Percentiles rank a stretch among this genome's conserved stretches.
These are phyloP conservation scores for Suillus subaureus DNA, from an alignment of 768 basidiomycete genomes.

Conservation along the genomic window DNA sequence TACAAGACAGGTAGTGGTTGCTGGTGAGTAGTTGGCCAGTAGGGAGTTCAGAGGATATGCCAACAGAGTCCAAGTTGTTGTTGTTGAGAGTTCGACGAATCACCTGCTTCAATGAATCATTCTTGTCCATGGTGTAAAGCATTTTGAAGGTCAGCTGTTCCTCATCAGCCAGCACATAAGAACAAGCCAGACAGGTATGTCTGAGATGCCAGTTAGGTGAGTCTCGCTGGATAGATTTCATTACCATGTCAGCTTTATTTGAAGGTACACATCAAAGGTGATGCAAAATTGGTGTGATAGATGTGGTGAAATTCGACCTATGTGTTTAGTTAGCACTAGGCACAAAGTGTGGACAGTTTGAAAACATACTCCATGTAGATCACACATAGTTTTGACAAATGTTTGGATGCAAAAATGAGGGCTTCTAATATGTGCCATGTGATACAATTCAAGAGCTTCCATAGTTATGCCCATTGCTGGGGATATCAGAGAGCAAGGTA, in stretches of 20 bases:
- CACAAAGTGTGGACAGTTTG: neutral
- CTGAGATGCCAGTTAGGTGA: conserved; percentile 11
- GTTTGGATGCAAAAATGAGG: neutral
- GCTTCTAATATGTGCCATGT: neutral
- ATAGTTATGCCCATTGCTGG: conserved; percentile 14
- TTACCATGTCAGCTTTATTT: conserved; percentile 22
- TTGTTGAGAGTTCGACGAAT: too few relatives aligned
- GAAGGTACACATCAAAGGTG: conserved; percentile 29
- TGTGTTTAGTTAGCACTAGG: neutral
- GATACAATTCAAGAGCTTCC: conserved; percentile 3
- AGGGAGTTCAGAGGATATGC: too few relatives aligned
- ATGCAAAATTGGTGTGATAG: conserved; percentile 25
- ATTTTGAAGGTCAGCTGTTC: conserved; percentile 6
- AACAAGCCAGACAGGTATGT: conserved; percentile 13
- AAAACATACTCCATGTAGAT: neutral
- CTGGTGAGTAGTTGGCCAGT: neutral
- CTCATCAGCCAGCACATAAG: conserved; percentile 6
- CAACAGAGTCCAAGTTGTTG: too few relatives aligned
- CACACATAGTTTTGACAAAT: neutral
- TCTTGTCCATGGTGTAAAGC: conserved; percentile 16
- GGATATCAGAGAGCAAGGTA: conserved; percentile 13
- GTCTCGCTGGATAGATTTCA: conserved; percentile 13
- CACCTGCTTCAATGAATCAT: too few relatives aligned
- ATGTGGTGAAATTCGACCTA: conserved; percentile 14
- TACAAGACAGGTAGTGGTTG: neutral